Evolutionary conservation across 306 rosid species (phyloP).

Genomic region (Acmispon strigosus): DNA sequence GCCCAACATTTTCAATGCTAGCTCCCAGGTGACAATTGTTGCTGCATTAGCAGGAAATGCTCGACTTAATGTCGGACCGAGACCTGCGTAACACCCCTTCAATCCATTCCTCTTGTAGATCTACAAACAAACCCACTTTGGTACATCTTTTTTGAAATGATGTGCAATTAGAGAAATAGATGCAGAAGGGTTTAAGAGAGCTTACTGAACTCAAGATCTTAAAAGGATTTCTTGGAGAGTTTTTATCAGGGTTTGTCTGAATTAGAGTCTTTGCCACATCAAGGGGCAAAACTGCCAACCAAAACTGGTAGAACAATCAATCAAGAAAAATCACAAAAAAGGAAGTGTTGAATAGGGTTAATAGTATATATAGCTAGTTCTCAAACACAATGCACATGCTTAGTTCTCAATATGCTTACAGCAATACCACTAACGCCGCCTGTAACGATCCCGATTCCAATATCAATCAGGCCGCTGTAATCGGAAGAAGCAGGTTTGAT

Average conservation of each 20-base stretch:
- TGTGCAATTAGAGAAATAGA: neutral
- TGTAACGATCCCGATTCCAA: constrained; percentile 76
- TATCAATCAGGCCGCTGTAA: constrained; percentile 49
- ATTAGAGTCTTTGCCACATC: constrained; percentile 92
- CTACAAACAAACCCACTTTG: constrained; percentile 32
- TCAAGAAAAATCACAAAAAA: neutral
- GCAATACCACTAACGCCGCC: constrained; percentile 76
- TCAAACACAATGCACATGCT: constrained; percentile 10
- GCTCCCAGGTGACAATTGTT: constrained; percentile 89
- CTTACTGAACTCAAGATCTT: constrained; percentile 61
- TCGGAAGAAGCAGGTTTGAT: constrained; percentile 45
- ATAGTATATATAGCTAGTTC: neutral
- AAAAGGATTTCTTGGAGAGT: constrained; percentile 61
- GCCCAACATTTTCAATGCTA: constrained; percentile 70
- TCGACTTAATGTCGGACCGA: constrained; percentile 75
- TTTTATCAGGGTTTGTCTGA: constrained; percentile 69
- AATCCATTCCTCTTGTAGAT: constrained; percentile 61
- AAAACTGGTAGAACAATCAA: constrained; percentile 51
- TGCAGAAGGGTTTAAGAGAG: constrained; percentile 1
- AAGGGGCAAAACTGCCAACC: constrained; percentile 88
- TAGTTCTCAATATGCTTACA: constrained; percentile 48
- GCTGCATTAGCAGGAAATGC: constrained; percentile 96
- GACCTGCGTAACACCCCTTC: constrained; percentile 84
- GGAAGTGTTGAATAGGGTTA: neutral
- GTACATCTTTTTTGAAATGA: neutral